Evolutionary conservation across 768 basidiomycete species (phyloP), one percentile per base, ranked within the genome.

Genomic region (Myochromella boudieri): DNA sequence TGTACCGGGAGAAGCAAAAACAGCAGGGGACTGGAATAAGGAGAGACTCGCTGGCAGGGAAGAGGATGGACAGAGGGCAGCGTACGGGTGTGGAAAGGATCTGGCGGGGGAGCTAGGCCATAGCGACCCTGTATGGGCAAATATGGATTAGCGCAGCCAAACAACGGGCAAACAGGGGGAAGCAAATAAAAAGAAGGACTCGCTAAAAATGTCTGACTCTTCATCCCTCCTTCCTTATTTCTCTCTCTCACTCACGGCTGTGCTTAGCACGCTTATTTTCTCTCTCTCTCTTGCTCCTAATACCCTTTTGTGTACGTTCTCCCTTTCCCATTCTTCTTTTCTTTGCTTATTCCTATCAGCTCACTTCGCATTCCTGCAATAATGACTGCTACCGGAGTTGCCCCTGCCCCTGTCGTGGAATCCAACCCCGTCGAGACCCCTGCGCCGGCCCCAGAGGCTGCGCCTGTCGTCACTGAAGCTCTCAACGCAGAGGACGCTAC

Each of bases 301-400:
- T 77, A 68, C 68, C 70, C 63, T 69, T 74, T 69, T 71, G 66
- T 69, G 74, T 77, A 57, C 55, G 72, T 71, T 28, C 18, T 33
- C 53, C 18, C 14, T 44, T 49, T 37, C 29, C 33, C 46, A 49
- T 37, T 42, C 57, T 45, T 34, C 28, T 9, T 36, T 28, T 51
- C 49, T 44, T 46, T 45, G 36, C 38, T 41, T 52, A 42, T 28
- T 45, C 46, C 49, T 52, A 48, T 31, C 64, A 82, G 80, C 80
- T 78, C 77, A 75, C 72, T 75, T 73, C 69, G 65, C 70, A 65
- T 69, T 71, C 69, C 64, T 73, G 69, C 71, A 71, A 81, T 90
- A 89, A 91, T 93, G 88, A 91, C 90, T 77, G 79, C 85, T 68
- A 66, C 84, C 60, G 86, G 84, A 68, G 67, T 70, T 62, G 60